Conservation (phyloP, 768 basidiomycete genomes). For the Mycena rosella region DNA sequence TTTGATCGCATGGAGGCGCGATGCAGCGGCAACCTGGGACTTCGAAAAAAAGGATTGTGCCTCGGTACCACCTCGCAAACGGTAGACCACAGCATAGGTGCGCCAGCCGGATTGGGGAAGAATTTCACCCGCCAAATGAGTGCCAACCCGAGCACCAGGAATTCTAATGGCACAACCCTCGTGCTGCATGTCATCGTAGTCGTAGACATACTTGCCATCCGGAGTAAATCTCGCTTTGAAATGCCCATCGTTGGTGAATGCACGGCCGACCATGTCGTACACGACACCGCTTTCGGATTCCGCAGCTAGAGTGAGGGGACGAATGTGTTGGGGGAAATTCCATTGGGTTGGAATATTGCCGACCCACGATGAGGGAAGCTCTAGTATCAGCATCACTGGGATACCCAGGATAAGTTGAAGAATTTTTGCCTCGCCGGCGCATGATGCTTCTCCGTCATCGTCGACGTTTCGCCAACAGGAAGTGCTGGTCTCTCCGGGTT, state of each 20-base stretch:
- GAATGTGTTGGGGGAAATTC: neutral
- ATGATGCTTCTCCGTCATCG: neutral
- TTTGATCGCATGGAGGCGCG: neutral
- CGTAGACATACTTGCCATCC: neutral
- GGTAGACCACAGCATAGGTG: slow-evolving; percentile 1
- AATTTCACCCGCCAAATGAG: neutral
- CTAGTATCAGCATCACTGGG: slow-evolving; percentile 1
- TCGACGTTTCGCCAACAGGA: slow-evolving; percentile 9
- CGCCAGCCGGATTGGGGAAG: neutral
- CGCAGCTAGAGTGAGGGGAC: neutral
- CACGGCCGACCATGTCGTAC: slow-evolving; percentile 1
- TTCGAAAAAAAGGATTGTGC: slow-evolving; percentile 1
- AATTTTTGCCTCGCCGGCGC: neutral
- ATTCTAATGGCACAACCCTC: neutral
- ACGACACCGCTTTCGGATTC: neutral
- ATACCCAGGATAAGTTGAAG: neutral
- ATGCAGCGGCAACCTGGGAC: neutral
- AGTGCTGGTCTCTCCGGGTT: neutral
- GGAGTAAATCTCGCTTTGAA: neutral
- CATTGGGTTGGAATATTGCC: neutral
- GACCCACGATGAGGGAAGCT: neutral
- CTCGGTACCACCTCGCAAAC: neutral
- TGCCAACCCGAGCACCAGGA: neutral
- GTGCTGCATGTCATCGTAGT: neutral
- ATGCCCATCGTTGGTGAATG: neutral